A percentile compares a stretch with the other conserved stretches of the same genome.
These are phyloP conservation scores for Physcomitrellopsis africana DNA, from an alignment of 225 moss, liverwort and hornwort genomes.

Conservation along the genomic window DNA sequence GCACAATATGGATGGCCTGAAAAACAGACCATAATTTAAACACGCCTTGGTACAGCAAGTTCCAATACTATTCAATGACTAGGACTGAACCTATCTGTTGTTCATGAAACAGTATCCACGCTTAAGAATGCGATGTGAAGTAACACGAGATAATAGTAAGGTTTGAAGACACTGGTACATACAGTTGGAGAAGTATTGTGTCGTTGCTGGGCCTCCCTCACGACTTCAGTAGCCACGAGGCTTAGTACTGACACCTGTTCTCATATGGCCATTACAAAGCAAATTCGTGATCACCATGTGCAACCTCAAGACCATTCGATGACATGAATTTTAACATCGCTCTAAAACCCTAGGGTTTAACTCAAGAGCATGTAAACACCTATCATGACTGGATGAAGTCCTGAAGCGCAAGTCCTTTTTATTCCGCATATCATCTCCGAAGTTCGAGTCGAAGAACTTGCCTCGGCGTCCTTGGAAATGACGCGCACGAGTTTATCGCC, in stretches of 20 bases:
- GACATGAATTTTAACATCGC: background rate
- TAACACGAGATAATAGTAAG: background rate
- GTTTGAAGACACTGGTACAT: conserved; percentile 15
- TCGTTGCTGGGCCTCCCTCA: conserved; percentile 89
- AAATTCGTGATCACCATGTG: background rate
- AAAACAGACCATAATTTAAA: background rate
- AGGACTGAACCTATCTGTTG: background rate
- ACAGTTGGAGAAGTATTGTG: conserved; percentile 90
- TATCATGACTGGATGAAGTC: background rate
- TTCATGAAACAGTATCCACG: conserved; percentile 9
- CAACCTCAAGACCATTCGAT: conserved; percentile 5
- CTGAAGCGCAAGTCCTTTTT: background rate
- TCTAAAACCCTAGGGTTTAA: conserved; percentile 14
- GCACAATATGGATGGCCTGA: background rate
- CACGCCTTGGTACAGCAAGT: background rate
- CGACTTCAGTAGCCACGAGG: conserved; percentile 89
- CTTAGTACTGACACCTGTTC: conserved; percentile 84
- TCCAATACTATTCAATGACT: background rate
- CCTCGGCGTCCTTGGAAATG: conserved; percentile 66
- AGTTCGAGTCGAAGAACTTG: conserved; percentile 4
- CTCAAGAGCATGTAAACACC: background rate
- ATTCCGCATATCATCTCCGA: background rate
- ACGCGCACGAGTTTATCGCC: conserved; percentile 64
- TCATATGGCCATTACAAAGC: conserved; percentile 14
- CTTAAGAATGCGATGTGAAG: conserved; percentile 1